phyloP scores from a whole-genome alignment of 2,329 filamentous ascomycete species.

The Verticillium zaregamsianum region DNA sequence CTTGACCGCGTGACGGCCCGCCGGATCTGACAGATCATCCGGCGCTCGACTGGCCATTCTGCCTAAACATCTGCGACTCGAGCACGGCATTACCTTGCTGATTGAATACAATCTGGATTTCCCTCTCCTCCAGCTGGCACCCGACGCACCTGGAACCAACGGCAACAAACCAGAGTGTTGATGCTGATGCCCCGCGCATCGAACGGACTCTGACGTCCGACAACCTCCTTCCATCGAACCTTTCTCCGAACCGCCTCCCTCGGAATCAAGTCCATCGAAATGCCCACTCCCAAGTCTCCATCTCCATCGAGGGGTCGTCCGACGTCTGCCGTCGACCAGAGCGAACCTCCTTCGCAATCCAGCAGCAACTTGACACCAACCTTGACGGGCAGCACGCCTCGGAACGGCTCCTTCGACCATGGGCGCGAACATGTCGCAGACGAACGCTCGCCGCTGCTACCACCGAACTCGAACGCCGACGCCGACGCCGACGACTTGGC shows the following conservation, averaged over 20 bases:
- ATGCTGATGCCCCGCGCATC: neutral
- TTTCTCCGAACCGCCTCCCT: conserved; percentile 1
- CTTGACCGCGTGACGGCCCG: conserved; percentile 14
- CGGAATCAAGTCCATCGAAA: neutral
- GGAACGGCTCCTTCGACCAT: conserved; percentile 2
- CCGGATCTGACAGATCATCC: neutral
- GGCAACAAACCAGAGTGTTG: neutral
- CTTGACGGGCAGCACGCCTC: conserved; percentile 3
- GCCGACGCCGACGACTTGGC: conserved; percentile 7
- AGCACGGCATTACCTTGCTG: conserved; percentile 1
- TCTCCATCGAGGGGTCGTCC: conserved; percentile 10
- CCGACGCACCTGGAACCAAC: neutral
- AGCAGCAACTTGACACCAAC: conserved; percentile 4
- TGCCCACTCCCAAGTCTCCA: conserved; percentile 8
- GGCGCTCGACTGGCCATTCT: neutral
- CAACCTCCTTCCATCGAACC: conserved; percentile 1
- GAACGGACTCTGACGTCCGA: conserved; percentile 4
- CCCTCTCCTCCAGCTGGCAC: neutral
- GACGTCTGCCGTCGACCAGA: conserved; percentile 8
- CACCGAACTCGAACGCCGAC: conserved; percentile 3
- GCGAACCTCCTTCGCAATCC: conserved; percentile 1
- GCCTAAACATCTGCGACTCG: neutral
- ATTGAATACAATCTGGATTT: neutral
- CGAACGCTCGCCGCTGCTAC: conserved; percentile 11
- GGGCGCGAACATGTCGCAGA: neutral